phyloP scores from a whole-genome alignment of 2,329 filamentous ascomycete species.

The Harringtonia aguacate region DNA sequence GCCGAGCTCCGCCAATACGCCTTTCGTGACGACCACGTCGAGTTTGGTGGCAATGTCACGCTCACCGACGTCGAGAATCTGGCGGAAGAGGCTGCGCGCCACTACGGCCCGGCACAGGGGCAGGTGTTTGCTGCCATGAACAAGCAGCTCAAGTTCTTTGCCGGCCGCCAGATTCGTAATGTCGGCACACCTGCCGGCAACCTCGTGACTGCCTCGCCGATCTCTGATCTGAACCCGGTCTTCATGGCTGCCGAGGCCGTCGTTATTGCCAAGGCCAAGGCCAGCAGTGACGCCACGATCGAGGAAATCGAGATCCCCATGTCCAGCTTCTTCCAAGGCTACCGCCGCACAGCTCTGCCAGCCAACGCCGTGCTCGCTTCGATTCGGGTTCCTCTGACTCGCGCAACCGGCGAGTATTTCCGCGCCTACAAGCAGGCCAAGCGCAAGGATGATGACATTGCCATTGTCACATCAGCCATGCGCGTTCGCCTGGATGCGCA shows the following conservation, averaged over 20 bases:
- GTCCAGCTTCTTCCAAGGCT: conserved; percentile 85
- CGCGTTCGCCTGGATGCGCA: conserved; percentile 57
- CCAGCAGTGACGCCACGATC: conserved; percentile 22
- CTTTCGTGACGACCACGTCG: conserved; percentile 71
- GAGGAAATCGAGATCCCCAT: conserved; percentile 63
- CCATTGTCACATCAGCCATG: conserved; percentile 85
- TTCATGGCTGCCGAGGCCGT: conserved; percentile 79
- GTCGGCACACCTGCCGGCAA: conserved; percentile 97
- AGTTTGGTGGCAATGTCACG: conserved; percentile 86
- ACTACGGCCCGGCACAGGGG: conserved; percentile 59
- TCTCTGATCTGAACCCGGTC: conserved; percentile 91
- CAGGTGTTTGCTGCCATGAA: conserved; percentile 86
- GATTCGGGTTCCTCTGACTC: conserved; percentile 72
- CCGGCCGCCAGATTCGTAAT: conserved; percentile 89
- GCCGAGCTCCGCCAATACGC: conserved; percentile 74
- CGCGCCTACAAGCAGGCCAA: conserved; percentile 94
- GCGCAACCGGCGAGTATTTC: conserved; percentile 69
- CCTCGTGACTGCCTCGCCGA: conserved; percentile 85
- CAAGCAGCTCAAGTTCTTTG: conserved; percentile 92
- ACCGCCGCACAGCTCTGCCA: conserved; percentile 72
- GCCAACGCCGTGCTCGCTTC: conserved; percentile 75
- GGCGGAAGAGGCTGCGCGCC: conserved; percentile 64
- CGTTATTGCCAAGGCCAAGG: conserved; percentile 67
- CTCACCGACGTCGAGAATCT: conserved; percentile 86
- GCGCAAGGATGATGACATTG: conserved; percentile 95